These are phyloP conservation scores for Syncephalastrum monosporum DNA, from an alignment of 371 early-diverging fungal species.

Conservation along the genomic window DNA sequence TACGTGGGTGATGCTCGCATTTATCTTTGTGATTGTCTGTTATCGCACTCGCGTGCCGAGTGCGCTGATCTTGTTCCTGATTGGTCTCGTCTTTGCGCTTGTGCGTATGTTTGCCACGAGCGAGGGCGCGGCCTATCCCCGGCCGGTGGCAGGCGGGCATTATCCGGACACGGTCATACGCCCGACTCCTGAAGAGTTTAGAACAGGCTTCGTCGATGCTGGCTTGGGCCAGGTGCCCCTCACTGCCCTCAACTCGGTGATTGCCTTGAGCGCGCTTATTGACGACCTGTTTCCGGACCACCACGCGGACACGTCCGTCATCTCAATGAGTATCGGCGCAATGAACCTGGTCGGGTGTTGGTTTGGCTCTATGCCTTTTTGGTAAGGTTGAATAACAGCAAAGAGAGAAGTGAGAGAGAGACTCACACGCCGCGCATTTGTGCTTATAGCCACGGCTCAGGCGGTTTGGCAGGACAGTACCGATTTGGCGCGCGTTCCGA, in stretches of 20 bases:
- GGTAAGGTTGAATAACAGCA: slow-evolving; percentile 27
- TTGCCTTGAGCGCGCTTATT: slow-evolving; percentile 77
- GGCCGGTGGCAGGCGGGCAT: slow-evolving; percentile 59
- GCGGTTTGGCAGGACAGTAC: slow-evolving; percentile 91
- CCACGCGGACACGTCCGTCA: slow-evolving; percentile 54
- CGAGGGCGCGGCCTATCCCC: slow-evolving; percentile 15
- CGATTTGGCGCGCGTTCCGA: slow-evolving; percentile 90
- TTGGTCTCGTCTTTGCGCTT: slow-evolving; percentile 72
- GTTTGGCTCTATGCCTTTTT: slow-evolving; percentile 87
- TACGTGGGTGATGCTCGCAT: slow-evolving; percentile 67
- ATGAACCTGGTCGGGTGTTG: slow-evolving; percentile 88
- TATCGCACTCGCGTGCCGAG: slow-evolving; percentile 71
- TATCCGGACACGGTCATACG: slow-evolving; percentile 54
- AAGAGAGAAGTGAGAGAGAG: neutral
- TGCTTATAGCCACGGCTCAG: slow-evolving; percentile 65
- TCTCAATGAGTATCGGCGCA: slow-evolving; percentile 72
- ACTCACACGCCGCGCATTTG: neutral
- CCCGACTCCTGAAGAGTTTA: slow-evolving; percentile 68
- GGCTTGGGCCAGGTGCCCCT: slow-evolving; percentile 89
- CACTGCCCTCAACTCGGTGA: slow-evolving; percentile 83
- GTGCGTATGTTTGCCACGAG: slow-evolving; percentile 46
- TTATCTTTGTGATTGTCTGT: slow-evolving; percentile 65
- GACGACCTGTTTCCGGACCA: slow-evolving; percentile 81
- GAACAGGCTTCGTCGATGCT: slow-evolving; percentile 72
- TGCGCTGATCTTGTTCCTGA: slow-evolving; percentile 74